Base-by-base conservation (phyloP, 495 filamentous ascomycete genomes). In the Xylaria flabelliformis region DNA sequence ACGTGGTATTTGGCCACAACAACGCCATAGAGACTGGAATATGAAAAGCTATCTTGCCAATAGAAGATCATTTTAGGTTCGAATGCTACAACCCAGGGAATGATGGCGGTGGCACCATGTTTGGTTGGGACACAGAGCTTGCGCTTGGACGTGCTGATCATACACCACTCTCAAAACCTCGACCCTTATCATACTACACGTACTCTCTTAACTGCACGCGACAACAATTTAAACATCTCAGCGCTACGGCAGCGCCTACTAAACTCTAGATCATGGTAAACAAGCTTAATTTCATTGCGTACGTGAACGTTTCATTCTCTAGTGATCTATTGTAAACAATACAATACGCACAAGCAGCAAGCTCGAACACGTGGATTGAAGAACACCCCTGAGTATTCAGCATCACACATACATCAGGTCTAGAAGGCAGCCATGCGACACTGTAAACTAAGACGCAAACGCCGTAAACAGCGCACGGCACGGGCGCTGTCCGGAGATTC, bases 101-200 rank as follows among this genome's bases (percentile, higher is more conserved):
- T 26, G 19, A 17, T 41, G 21, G n/a, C 19, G 19, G n/a, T 29
- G 21, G 32, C 9, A 9, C 44, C n/a, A 17, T 19, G 19, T 55
- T 67, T 8, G 46, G 42, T 6, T 36, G 26, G 8, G 61, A 21
- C 41, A n/a, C 24, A 24, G 17, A 67, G 41, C 41, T 41, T 64
- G 26, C 39, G 58, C n/a, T 64, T 39, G n/a, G 36, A 64, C 21
- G 12, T 34, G 61, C 61, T 17, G 61, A 64, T 64, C 61, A 64
- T 26, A 64, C 61, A 64, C n/a, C 58, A 61, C 56, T 24, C 10
- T 36, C 32, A 34, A 36, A 61, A 34, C n/a, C 39, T 39, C 58
- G 34, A 4, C 29, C 32, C 12, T 39, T 7, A 39, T 61, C 29
- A 61, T 21, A 61, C 58, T 39, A 39, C 29, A 19, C 10, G 7